Evolutionary conservation across 2,329 filamentous ascomycete species (phyloP), one percentile per base, ranked within the genome.

Genomic region (Lithohypha guttulata): DNA sequence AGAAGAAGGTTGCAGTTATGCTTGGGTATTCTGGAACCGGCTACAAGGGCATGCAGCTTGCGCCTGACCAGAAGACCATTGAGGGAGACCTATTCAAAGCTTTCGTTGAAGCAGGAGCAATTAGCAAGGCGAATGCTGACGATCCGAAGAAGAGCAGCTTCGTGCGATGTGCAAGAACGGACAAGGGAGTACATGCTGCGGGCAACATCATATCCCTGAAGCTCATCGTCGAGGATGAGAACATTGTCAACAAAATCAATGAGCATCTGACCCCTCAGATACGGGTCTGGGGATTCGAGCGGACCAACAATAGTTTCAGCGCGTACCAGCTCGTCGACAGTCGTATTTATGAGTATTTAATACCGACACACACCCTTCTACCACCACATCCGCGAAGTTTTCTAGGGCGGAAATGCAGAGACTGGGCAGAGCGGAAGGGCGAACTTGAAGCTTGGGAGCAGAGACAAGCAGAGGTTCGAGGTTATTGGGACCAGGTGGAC

Each of bases 81-180:
- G 91, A 98, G 64, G 84, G 89, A 29, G 91, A 98, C 53, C 68
- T 98, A 2, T 98, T 98, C 64, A 75, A 77, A 21, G 91, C 91
- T 2, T 89, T 98, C 52, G 81, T 98, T 46, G 77, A 78, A 2
- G 87, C 91, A 2, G 84, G 87, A 13, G 87, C 91, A 26, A 94
- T 98, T 45, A 93, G 87, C 34, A 96, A 96, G 61, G 85, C 85
- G 46, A 98, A 98, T 57, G 91, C 91, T 15, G 79, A 93, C 52
- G 91, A 98, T 57, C 91, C 89, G 3, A 93, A 93, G 61, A 98
- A 98, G 63, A 93, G 86, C 2, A 87, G 85, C 37, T 74, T 98
- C 32, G 84, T 94, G 39, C 81, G 91, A 48, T 98, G 91, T 60
- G 91, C 91, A 3, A 75, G 91, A 47, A 98, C 91, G 0, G 91